Evolutionary conservation across 352 stramenopile species (phyloP), one percentile per base, ranked within the genome.

Genomic region (Globisporangium echinulatum): DNA sequence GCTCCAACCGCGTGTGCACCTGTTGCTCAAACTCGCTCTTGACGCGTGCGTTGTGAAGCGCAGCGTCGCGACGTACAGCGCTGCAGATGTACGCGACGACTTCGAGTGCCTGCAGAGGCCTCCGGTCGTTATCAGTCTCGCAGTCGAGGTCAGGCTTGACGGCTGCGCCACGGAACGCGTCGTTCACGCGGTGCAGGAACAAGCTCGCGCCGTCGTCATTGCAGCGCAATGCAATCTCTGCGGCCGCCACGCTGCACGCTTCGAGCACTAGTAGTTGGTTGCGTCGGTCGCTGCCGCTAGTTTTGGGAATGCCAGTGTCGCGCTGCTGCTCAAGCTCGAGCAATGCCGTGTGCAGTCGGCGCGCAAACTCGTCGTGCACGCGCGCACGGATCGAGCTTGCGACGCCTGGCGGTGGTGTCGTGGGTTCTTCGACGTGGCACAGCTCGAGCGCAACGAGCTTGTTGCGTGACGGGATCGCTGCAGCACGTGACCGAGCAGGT

Each of bases 381-480:
- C 71, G 69, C 39, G 75, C 71, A 2, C 71, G 66, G 61, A 92
- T 86, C 1, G 63, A 72, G 1, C 64, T 53, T 0, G 74, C 69
- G 14, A 75, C 59, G 5, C 72, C 64, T 1, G 56, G 14, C 1
- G 67, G 61, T 39, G 73, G 71, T 6, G 87, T 77, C 40, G 75
- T 78, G 0, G 74, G 56, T 37, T 88, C 70, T 49, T 82, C 69
- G 0, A 68, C 54, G 50, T 92, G 82, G 33, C 81, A 89, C 10
- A 93, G 54, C 39, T 93, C 81, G 6, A 93, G 51, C 5, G 78
- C 74, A 15, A 91, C 15, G 7, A 90, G 66, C 50, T 90, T 91
- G 67, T 75, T 76, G n/a, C 63, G 72, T 46, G 68, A 88, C 2
- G 81, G 77, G 52, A 91, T 87, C 2, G 66, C 83, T 91, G 42